Conservation (phyloP, 495 filamentous ascomycete species). For the Neurospora sp. region DNA sequence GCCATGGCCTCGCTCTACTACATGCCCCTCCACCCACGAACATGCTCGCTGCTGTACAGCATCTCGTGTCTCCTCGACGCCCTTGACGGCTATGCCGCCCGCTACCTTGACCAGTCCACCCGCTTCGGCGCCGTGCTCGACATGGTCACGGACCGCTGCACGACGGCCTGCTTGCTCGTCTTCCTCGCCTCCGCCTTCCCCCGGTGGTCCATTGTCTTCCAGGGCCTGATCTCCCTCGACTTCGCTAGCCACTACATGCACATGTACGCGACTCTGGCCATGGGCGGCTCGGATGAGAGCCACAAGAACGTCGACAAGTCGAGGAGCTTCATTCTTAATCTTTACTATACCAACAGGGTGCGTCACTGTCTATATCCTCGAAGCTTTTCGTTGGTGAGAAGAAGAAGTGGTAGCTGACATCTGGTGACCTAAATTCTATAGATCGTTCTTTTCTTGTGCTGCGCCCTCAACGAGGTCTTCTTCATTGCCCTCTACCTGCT, state of each 20-base stretch:
- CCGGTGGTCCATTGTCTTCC: conserved; percentile 85
- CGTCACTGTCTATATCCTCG: conserved; percentile 11
- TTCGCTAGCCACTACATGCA: conserved; percentile 96
- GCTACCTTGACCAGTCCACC: conserved; percentile 79
- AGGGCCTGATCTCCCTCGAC: conserved; percentile 82
- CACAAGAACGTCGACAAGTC: conserved; percentile 89
- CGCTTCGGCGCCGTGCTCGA: conserved; percentile 92
- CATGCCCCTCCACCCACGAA: conserved; percentile 94
- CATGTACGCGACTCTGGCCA: conserved; percentile 85
- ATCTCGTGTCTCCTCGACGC: conserved; percentile 91
- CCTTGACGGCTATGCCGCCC: conserved; percentile 83
- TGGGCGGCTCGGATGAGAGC: conserved; percentile 67
- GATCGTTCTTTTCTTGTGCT: conserved; percentile 87
- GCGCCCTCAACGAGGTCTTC: conserved; percentile 84
- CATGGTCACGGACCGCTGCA: conserved; percentile 90
- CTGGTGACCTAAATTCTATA: conserved; percentile 21
- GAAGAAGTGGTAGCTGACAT: conserved; percentile 8
- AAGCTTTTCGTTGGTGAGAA: conserved; percentile 1
- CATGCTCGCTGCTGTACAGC: conserved; percentile 83
- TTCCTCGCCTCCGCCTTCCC: conserved; percentile 90
- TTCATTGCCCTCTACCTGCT: conserved; percentile 97
- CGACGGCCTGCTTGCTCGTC: conserved; percentile 84
- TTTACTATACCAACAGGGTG: conserved; percentile 96
- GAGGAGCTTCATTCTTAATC: conserved; percentile 70
- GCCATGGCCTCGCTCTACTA: conserved; percentile 91